Conservation (phyloP, 192 early-diverging fungal species). For the Umbelopsis sp. region DNA sequence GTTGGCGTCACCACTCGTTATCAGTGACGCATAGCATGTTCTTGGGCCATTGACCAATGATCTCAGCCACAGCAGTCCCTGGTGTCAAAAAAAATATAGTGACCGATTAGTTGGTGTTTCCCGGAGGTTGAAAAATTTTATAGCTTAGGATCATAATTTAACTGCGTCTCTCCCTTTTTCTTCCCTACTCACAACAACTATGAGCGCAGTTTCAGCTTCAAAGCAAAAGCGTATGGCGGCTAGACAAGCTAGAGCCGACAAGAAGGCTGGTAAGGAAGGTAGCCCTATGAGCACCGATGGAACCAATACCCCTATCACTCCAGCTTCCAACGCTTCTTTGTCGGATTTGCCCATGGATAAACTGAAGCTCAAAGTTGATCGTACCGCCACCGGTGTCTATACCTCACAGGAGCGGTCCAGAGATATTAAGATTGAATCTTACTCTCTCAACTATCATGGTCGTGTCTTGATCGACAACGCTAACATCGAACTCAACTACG, state of each 20-base stretch:
- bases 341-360: slow-evolving; percentile 55
- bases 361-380: slow-evolving; percentile 73
- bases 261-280: slow-evolving; percentile 47
- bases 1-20: no score
- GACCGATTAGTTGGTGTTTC: slow-evolving; percentile 7
- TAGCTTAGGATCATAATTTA: not conserved
- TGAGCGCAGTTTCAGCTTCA: slow-evolving; percentile 59
- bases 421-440: slow-evolving; percentile 96
- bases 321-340: slow-evolving; percentile 37
- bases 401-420: slow-evolving; percentile 88
- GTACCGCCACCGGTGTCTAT: slow-evolving; percentile 89
- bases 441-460: slow-evolving; percentile 92
- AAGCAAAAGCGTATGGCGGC: slow-evolving; percentile 83
- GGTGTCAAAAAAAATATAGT: not conserved
- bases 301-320: slow-evolving; percentile 40
- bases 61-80: no score
- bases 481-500: slow-evolving; percentile 97
- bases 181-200: slow-evolving; percentile 22
- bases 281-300: slow-evolving; percentile 32
- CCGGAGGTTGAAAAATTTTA: slow-evolving; percentile 20
- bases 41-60: no score
- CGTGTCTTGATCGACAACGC: slow-evolving; percentile 94
- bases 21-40: no score
- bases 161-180: slow-evolving; percentile 11
- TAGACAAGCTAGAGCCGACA: slow-evolving; percentile 50